phyloP scores from a whole-genome alignment of 2,329 filamentous ascomycete genomes.

The Cyphellophora attinorum region DNA sequence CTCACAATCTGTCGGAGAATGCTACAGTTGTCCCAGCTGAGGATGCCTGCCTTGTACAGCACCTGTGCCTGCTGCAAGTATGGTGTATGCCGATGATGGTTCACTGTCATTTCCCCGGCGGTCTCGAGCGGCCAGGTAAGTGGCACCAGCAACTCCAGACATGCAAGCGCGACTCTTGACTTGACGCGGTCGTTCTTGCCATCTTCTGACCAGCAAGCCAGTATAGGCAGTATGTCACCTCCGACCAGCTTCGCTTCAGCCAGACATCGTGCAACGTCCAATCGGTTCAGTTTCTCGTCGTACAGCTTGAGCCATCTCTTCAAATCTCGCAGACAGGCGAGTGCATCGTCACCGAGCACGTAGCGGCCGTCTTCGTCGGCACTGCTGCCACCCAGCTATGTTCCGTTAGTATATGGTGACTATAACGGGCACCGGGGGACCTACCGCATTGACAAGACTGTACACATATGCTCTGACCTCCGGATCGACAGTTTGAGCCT shows the following conservation, averaged over 20 bases:
- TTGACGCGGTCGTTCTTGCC: constrained; percentile 64
- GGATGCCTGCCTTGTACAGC: constrained; percentile 76
- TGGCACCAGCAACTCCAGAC: constrained; percentile 81
- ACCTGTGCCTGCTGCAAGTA: constrained; percentile 83
- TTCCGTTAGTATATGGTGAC: constrained; percentile 14
- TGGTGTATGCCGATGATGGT: constrained; percentile 84
- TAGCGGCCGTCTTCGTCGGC: constrained; percentile 73
- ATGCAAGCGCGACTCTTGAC: constrained; percentile 70
- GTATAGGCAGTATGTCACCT: constrained; percentile 80
- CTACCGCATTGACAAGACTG: constrained; percentile 84
- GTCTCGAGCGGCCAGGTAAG: constrained; percentile 91
- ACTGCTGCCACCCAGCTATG: constrained; percentile 73
- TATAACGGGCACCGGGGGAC: constrained; percentile 26
- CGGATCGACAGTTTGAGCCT: constrained; percentile 62
- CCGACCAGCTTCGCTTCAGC: constrained; percentile 86
- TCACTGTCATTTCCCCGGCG: constrained; percentile 72
- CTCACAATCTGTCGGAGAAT: constrained; percentile 75
- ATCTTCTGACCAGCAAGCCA: constrained; percentile 70
- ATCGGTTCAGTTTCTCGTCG: constrained; percentile 84
- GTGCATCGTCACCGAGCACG: constrained; percentile 81
- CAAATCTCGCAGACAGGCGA: constrained; percentile 84
- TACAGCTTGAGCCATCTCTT: constrained; percentile 93
- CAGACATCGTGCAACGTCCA: constrained; percentile 89
- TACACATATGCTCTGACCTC: constrained; percentile 90
- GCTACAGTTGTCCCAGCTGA: constrained; percentile 69